Base-by-base conservation (phyloP, 1,284 basidiomycete species). In the Wallemia mellicola region DNA sequence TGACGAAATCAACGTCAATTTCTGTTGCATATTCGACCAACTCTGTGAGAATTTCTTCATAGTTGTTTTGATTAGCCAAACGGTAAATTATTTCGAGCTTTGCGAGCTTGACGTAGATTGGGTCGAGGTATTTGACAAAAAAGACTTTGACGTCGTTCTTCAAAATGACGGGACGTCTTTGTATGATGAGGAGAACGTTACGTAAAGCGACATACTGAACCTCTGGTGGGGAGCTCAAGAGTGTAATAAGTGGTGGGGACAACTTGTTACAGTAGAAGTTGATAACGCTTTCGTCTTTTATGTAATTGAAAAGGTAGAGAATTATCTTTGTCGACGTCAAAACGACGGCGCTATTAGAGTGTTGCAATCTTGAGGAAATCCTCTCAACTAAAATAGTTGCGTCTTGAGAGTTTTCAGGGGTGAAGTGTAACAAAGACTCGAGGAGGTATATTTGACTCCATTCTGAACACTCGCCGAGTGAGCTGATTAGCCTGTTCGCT, bases 81-180 rank as follows among this genome's bases (percentile, higher is more conserved):
- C 94, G 79, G 69, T 96, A 94, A 82, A 99, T 96, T 66, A 98
- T 96, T 69, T 98, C 94, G 61, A 99, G 75, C 68, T 99, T 98
- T 59, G 91, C 91, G 32, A 98, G 77, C 70, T 98, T 98, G 71
- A 98, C 88, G 70, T 98, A 99, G 63, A 94, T 88, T 1, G 94
- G 94, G 68, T 98, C 94, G 68, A 96, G 98, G 72, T 98, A 98
- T 71, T 96, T 98, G 81, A 91, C 96, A 73, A 98, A 99, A 73
- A 99, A 98, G 24, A 95, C 88, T 63, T 89, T 86, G 69, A 99
- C 91, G 67, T 98, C 92, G 70, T 95, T 94, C 70, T 87, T 84
- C 59, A 99, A 74, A 17, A 98, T 86, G 38, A 82, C 73, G 7
- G 92, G 89, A 59, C 94, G 77, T 61, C 94, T 79, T 71, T 98